These are phyloP conservation scores for Cercophora samala DNA, from an alignment of 495 filamentous ascomycete genomes.

Conservation along the genomic window DNA sequence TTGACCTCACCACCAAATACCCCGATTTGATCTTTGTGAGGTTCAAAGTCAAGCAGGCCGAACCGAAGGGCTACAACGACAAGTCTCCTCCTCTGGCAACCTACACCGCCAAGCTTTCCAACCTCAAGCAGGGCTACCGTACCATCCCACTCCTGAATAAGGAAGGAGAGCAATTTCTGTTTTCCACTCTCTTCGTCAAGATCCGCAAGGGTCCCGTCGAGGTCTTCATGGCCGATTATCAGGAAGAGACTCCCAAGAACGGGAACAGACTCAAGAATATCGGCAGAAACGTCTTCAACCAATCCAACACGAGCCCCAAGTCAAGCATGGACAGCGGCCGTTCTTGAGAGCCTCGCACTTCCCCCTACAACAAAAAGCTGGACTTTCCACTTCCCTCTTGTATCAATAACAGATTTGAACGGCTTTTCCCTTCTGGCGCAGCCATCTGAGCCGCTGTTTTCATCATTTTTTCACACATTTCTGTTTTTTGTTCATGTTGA, in stretches of 20 bases:
- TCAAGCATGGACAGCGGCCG: conserved; percentile 43
- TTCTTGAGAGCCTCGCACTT: conserved; percentile 5
- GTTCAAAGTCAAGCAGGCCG: conserved; percentile 83
- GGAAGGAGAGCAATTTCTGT: conserved; percentile 85
- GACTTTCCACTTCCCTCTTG: conserved; percentile 1
- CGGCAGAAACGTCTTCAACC: conserved; percentile 46
- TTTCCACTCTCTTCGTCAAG: conserved; percentile 89
- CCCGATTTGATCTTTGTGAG: conserved; percentile 91
- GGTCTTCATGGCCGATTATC: conserved; percentile 49
- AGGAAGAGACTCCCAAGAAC: conserved; percentile 38
- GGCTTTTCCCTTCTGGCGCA: background rate
- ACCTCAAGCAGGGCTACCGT: conserved; percentile 89
- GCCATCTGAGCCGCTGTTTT: background rate
- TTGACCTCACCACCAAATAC: conserved; percentile 82
- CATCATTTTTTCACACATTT: background rate
- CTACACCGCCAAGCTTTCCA: conserved; percentile 88
- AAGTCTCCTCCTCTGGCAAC: conserved; percentile 68
- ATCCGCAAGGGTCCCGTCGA: conserved; percentile 64
- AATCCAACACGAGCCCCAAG: conserved; percentile 42
- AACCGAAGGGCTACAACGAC: conserved; percentile 65
- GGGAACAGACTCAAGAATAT: conserved; percentile 48
- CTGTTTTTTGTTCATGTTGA: conserved; percentile 8
- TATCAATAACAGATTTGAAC: conserved; percentile 19
- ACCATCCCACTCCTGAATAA: conserved; percentile 89
- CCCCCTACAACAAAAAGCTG: background rate